Conservation (phyloP, 1,284 basidiomycete genomes). For the Earliella scabrosa region DNA sequence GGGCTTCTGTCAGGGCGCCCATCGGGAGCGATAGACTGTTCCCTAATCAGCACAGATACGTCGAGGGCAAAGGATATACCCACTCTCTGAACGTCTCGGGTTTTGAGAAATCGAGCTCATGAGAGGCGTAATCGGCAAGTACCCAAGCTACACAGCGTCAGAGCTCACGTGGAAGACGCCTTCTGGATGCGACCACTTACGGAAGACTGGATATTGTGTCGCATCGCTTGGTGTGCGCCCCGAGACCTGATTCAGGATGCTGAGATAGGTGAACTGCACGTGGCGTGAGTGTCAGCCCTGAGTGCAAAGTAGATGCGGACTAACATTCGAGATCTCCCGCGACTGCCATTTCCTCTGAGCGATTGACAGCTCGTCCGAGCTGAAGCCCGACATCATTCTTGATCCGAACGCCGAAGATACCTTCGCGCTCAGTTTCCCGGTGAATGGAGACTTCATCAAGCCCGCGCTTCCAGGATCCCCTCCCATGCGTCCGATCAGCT, state of each 20-base stretch:
- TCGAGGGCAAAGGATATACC: constrained; percentile 29
- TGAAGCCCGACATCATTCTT: constrained; percentile 41
- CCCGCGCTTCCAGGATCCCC: constrained; percentile 47
- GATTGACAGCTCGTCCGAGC: constrained; percentile 63
- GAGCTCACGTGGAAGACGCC: not conserved
- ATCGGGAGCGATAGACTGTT: constrained; percentile 81
- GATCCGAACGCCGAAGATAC: constrained; percentile 48
- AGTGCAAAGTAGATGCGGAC: constrained; percentile 25
- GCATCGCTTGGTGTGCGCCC: constrained; percentile 93
- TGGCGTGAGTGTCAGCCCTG: constrained; percentile 3
- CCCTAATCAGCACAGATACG: not conserved
- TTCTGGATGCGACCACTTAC: constrained; percentile 48
- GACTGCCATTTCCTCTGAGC: constrained; percentile 85
- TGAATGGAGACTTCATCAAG: constrained; percentile 52
- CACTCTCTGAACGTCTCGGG: constrained; percentile 80
- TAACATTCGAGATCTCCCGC: constrained; percentile 87
- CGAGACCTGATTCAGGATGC: constrained; percentile 87
- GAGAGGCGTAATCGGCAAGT: constrained; percentile 83
- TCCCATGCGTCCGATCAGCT: constrained; percentile 46
- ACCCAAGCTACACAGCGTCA: constrained; percentile 71
- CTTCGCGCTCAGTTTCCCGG: constrained; percentile 47
- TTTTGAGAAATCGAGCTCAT: constrained; percentile 71
- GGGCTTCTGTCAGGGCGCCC: constrained; percentile 84
- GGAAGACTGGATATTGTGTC: constrained; percentile 95
- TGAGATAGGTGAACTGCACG: constrained; percentile 83